Evolutionary conservation across 2,329 filamentous ascomycete species (phyloP).

Genomic region (Rhynchosporium agropyri): DNA sequence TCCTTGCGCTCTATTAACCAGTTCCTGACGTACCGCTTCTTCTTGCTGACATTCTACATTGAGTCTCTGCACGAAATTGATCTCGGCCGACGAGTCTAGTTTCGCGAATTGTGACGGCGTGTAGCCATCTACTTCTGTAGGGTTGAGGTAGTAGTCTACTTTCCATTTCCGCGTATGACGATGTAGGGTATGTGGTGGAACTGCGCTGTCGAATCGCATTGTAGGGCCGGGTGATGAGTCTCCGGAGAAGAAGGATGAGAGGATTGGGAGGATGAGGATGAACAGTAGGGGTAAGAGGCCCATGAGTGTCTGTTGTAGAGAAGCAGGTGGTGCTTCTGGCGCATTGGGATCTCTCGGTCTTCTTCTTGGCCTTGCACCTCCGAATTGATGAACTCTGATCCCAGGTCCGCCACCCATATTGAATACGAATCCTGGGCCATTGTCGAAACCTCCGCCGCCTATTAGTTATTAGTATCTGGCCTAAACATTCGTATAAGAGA

Average conservation of each 20-base stretch:
- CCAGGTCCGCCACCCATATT: constrained; percentile 92
- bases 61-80: constrained; percentile 68
- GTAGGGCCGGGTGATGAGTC: constrained; percentile 62
- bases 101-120: constrained; percentile 68
- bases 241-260: constrained; percentile 76
- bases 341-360: constrained; percentile 69
- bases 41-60: constrained; percentile 76
- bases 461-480: constrained; percentile 24
- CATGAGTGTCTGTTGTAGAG: constrained; percentile 57
- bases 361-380: constrained; percentile 74
- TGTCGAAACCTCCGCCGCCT: constrained; percentile 63
- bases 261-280: constrained; percentile 81
- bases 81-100: constrained; percentile 78
- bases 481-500: constrained; percentile 3
- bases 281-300: constrained; percentile 86
- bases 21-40: constrained; percentile 54
- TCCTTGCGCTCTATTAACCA: constrained; percentile 68
- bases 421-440: constrained; percentile 88
- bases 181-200: constrained; percentile 72
- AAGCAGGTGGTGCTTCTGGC: constrained; percentile 53
- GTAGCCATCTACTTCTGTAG: constrained; percentile 72
- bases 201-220: constrained; percentile 74
- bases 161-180: constrained; percentile 71
- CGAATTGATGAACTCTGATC: constrained; percentile 93
- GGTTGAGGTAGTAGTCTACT: constrained; percentile 85